phyloP scores from a whole-genome alignment of 2,329 filamentous ascomycete genomes.

The Fusarium equiseti region DNA sequence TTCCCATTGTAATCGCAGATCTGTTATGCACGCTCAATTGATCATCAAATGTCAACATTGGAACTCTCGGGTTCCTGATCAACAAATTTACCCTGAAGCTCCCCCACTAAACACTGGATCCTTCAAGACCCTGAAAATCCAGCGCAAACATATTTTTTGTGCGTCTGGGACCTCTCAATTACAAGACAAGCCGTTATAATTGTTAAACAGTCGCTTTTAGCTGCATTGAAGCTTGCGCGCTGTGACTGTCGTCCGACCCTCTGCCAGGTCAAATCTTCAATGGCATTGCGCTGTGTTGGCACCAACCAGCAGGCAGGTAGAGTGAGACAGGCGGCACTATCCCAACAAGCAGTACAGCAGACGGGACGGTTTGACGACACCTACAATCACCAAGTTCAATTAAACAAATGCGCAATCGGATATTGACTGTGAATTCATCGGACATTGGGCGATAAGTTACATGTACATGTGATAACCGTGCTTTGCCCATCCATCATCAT shows the following conservation, averaged over 20 bases:
- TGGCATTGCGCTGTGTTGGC: background rate
- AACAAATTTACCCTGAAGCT: constrained; percentile 10
- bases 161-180: background rate
- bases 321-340: background rate
- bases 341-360: background rate
- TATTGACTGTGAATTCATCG: constrained; percentile 2
- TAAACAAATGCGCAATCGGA: background rate
- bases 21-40: background rate
- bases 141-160: constrained; percentile 5
- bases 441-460: constrained; percentile 1
- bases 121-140: constrained; percentile 21
- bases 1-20: background rate
- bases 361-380: background rate
- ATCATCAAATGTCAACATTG: background rate
- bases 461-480: constrained; percentile 4
- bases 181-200: background rate
- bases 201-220: too few species aligned
- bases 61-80: background rate
- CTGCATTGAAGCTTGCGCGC: too few species aligned
- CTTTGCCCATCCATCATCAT: constrained; percentile 16
- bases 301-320: background rate
- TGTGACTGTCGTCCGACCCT: background rate
- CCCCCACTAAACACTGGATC: background rate
- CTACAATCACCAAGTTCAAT: background rate
- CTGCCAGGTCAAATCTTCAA: background rate